Evolutionary conservation across 305 asterid species (phyloP), one percentile per base, ranked within the genome.

Genomic region (Solanum hybrid): DNA sequence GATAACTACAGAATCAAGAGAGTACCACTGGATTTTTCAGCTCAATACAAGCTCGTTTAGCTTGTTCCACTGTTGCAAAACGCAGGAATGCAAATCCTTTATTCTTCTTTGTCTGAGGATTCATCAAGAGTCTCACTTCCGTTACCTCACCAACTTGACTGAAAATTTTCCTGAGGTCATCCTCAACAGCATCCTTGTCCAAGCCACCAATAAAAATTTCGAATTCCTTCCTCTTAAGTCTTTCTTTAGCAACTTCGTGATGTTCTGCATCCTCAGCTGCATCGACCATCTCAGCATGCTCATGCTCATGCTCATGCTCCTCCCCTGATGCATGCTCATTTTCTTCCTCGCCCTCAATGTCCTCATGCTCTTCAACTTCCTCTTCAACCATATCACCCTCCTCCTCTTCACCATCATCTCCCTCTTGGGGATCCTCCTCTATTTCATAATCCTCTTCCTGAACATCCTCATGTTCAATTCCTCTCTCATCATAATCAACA

Each of bases 21-120:
- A 89, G 89, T 98, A 98, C 99, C 99, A 97, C 94, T 33, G 99
- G 98, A 86, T 94, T 96, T 93, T 93, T 98, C 79, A 98, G 95
- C 92, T 94, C 94, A 86, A 92, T 89, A 94, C 98, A 98, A 91
- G 99, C 99, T 77, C 96, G 93, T 92, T 94, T 96, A 84, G 99
- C 99, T 93, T 98, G 99, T 89, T 97, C 98, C 86, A 96, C 96
- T 9, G 98, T 95, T 80, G 99, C 98, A 94, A 98, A 98, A 86
- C 97, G 98, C 93, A 98, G 94, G 93, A 98, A 98, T 35, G 99
- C 99, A 94, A 98, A 98, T 46, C 99, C 99, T 91, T 98, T 98
- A 83, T 98, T 98, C 94, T 97, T 98, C 93, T 96, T 96, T 39
- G 99, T 98, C 95, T 94, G 99, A 88, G 99, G 95, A 91, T 98